Evolutionary conservation across 208 protist genomes (phyloP).

Genomic region (Trypanosoma caninum): DNA sequence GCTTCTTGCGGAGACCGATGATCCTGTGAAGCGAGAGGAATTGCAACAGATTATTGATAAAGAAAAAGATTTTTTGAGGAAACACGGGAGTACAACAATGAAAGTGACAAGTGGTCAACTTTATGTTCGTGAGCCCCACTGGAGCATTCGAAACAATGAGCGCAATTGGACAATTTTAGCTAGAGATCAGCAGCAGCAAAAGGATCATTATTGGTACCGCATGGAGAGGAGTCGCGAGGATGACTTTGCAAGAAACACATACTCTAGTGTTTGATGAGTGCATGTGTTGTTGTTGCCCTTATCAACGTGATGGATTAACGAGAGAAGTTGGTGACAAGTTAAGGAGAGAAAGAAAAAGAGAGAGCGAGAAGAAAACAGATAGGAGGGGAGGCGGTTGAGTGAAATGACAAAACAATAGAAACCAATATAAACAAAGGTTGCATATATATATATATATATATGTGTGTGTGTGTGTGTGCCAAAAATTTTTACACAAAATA

Average conservation of each 20-base stretch:
- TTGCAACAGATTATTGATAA: constrained; percentile 56
- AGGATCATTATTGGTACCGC: constrained; percentile 88
- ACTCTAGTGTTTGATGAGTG: constrained; percentile 24
- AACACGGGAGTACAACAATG: constrained; percentile 66
- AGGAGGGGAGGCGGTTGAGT: too few species aligned
- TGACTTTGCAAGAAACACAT: constrained; percentile 79
- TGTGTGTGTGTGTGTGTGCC: too few species aligned
- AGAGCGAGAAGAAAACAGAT: too few species aligned
- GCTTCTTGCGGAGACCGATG: constrained; percentile 43
- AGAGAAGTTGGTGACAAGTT: background rate
- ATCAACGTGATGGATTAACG: too few species aligned
- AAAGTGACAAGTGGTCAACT: constrained; percentile 73
- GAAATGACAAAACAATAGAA: too few species aligned
- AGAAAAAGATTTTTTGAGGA: constrained; percentile 52
- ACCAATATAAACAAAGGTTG: too few species aligned
- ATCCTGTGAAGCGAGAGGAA: constrained; percentile 43
- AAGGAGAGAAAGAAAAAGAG: background rate
- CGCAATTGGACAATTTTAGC: constrained; percentile 84
- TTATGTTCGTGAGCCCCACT: constrained; percentile 70
- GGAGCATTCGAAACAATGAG: constrained; percentile 85
- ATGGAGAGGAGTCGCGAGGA: constrained; percentile 76
- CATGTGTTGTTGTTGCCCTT: background rate
- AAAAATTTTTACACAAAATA: too few species aligned
- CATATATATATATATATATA: too few species aligned
- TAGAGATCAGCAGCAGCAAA: constrained; percentile 85